Conservation (phyloP, 73 alveolate species). For the Durusdinium trenchii region DNA sequence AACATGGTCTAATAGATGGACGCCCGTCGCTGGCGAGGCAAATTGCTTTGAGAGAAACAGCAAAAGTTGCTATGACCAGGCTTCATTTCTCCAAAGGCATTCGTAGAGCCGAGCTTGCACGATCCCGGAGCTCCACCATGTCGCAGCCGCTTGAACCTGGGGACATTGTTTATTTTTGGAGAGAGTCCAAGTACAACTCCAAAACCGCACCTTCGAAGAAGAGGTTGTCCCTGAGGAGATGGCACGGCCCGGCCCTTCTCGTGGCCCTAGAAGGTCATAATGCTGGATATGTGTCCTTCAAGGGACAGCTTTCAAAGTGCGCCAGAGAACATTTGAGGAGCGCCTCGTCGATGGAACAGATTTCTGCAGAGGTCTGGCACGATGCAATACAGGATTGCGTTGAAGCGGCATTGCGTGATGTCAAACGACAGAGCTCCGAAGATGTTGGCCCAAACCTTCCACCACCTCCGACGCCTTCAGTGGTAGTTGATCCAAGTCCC, state of each 20-base stretch:
- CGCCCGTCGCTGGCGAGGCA: background rate
- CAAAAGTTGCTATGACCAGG: background rate
- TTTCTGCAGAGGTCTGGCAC: background rate
- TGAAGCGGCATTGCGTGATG: too few species aligned
- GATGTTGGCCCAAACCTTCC: too few species aligned
- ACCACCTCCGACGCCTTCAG: too few species aligned
- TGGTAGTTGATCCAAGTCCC: too few species aligned
- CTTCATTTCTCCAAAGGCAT: too few species aligned
- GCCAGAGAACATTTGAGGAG: background rate
- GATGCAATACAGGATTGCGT: background rate
- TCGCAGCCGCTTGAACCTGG: background rate
- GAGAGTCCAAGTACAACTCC: background rate
- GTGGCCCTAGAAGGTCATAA: background rate
- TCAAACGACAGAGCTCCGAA: too few species aligned
- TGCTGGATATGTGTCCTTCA: background rate
- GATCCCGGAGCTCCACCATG: background rate
- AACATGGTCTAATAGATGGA: background rate
- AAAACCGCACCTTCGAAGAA: background rate
- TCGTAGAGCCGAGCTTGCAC: background rate
- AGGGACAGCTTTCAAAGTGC: background rate
- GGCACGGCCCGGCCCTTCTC: slow-evolving; percentile 7
- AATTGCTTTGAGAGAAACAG: background rate
- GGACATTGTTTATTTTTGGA: background rate
- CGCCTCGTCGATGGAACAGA: background rate
- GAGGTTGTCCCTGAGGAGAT: background rate